Evolutionary conservation across 345 rosid genomes (phyloP).

Genomic region (Erucastrum elatum): DNA sequence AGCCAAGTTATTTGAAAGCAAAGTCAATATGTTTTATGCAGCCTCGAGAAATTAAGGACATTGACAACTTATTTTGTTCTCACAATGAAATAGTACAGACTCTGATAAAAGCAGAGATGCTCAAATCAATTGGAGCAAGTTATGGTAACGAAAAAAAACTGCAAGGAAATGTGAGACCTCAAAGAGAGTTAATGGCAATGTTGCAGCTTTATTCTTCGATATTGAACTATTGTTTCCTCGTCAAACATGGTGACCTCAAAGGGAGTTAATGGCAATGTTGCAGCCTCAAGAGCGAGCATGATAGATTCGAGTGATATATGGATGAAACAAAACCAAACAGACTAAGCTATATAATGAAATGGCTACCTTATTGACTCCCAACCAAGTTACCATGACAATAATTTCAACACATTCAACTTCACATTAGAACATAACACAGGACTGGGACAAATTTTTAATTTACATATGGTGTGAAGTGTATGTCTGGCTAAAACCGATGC

Average conservation of each 20-base stretch:
- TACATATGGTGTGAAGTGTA: not conserved
- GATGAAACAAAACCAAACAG: too few species aligned
- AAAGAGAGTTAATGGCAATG: not conserved
- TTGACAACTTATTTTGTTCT: too few species aligned
- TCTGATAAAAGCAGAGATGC: too few species aligned
- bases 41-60: too few species aligned
- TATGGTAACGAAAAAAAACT: not conserved
- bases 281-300: too few species aligned
- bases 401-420: not conserved
- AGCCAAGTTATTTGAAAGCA: too few species aligned
- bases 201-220: not conserved
- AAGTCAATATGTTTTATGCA: too few species aligned
- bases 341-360: too few species aligned
- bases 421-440: not conserved
- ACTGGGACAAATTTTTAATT: not conserved
- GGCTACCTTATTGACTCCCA: too few species aligned
- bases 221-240: not conserved
- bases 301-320: too few species aligned
- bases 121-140: not conserved
- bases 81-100: too few species aligned
- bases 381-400: not conserved
- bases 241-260: not conserved
- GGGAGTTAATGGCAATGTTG: not conserved
- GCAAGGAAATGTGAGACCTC: not conserved
- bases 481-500: slow-evolving; percentile 24